phyloP scores from a whole-genome alignment of 2,329 filamentous ascomycete genomes.

The Ceratocystiopsis sp. region DNA sequence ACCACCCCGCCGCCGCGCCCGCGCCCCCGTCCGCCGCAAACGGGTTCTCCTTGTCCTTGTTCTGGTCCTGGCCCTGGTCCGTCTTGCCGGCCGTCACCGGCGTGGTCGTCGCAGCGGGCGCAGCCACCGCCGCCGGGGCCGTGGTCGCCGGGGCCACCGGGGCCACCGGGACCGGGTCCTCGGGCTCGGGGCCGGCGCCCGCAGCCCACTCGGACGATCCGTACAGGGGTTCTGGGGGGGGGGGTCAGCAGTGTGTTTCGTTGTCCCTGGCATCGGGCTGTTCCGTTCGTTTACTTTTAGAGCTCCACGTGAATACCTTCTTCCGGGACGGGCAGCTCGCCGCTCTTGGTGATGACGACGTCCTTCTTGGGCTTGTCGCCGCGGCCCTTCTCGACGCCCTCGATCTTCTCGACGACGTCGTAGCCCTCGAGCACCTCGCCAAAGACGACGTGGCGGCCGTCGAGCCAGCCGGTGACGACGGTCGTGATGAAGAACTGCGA shows the following conservation, averaged over 20 bases:
- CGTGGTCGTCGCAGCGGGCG: background rate
- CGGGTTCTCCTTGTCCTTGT: constrained; percentile 1
- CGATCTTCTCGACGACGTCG: constrained; percentile 63
- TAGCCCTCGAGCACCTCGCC: constrained; percentile 79
- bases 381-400: constrained; percentile 47
- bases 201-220: constrained; percentile 21
- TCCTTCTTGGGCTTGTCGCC: constrained; percentile 52
- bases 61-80: background rate
- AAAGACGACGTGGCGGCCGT: constrained; percentile 74
- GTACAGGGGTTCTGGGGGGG: constrained; percentile 15
- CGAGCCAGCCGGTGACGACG: constrained; percentile 65
- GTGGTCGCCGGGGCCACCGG: background rate
- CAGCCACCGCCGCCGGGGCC: background rate
- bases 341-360: constrained; percentile 68
- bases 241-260: constrained; percentile 4
- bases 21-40: background rate
- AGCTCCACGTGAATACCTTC: constrained; percentile 92
- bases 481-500: constrained; percentile 89
- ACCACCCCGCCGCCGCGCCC: constrained; percentile 20
- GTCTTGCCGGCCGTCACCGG: background rate
- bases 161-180: constrained; percentile 6
- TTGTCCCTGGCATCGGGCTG: too few relatives aligned
- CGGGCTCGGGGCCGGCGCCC: constrained; percentile 17
- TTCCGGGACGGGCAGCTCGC: constrained; percentile 64
- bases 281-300: too few relatives aligned